A percentile compares a stretch with the other conserved stretches of the same genome.
Conservation (phyloP, 305 asterid genomes). For the Fraxinus floribunda region DNA sequence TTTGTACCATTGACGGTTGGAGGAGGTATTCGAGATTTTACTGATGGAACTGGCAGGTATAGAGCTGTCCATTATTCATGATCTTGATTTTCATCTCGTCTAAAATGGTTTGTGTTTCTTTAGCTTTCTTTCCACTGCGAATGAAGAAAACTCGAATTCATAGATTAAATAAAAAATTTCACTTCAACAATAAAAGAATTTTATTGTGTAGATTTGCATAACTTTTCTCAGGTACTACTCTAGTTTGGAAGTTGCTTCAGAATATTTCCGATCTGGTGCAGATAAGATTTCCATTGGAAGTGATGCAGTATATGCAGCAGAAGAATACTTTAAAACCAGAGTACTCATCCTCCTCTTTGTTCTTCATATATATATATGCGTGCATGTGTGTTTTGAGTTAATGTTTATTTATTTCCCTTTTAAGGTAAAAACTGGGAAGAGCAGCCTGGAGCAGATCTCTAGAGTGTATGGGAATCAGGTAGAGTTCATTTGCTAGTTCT, state of each 20-base stretch:
- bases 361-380: slow-evolving; percentile 4
- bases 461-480: slow-evolving; percentile 96
- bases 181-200: not conserved
- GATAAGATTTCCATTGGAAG: slow-evolving; percentile 95
- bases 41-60: slow-evolving; percentile 82
- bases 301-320: slow-evolving; percentile 98
- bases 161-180: not conserved
- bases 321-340: slow-evolving; percentile 72
- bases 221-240: slow-evolving; percentile 67
- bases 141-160: not conserved
- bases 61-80: not conserved
- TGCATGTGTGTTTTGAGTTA: not conserved
- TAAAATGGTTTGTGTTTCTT: not conserved
- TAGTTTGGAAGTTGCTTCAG: slow-evolving; percentile 96
- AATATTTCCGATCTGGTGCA: slow-evolving; percentile 95
- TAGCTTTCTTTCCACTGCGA: not conserved
- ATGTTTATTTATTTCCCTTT: slow-evolving; percentile 16
- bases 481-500: slow-evolving; percentile 12
- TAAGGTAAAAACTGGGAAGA: slow-evolving; percentile 85
- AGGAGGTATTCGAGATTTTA: slow-evolving; percentile 92
- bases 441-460: slow-evolving; percentile 89
- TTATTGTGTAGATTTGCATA: slow-evolving; percentile 13
- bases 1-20: slow-evolving; percentile 95
- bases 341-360: slow-evolving; percentile 34
- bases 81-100: not conserved